phyloP scores from a whole-genome alignment of 192 early-diverging fungal genomes.

The Funneliformis geosporum region DNA sequence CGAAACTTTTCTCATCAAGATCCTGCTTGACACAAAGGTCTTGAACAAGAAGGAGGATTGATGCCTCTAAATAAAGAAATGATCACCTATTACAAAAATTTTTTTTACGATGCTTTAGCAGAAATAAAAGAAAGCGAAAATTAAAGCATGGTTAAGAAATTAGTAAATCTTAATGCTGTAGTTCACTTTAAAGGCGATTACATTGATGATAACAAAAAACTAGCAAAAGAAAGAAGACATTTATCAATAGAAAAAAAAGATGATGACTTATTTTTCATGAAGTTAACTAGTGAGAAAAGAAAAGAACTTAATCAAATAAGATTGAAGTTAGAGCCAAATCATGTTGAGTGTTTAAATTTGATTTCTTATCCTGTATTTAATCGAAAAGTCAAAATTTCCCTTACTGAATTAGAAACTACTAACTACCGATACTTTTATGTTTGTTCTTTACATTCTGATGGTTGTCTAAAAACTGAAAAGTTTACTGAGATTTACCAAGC shows the following conservation, averaged over 20 bases:
- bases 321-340: neutral
- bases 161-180: too few species aligned
- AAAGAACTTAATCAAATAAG: neutral
- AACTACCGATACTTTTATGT: conserved; percentile 1
- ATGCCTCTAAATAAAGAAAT: neutral
- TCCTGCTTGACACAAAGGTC: neutral
- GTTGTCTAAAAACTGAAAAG: neutral
- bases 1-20: neutral
- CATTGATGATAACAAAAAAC: neutral
- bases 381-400: neutral
- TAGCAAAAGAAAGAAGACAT: neutral
- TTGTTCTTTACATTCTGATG: neutral
- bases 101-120: neutral
- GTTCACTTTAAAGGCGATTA: neutral
- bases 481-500: neutral
- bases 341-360: neutral
- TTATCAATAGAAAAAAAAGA: neutral
- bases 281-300: neutral
- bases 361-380: neutral
- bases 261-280: neutral
- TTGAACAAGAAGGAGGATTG: neutral
- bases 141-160: neutral
- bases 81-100: neutral
- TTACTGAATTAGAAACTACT: neutral
- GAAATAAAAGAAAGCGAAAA: neutral